A percentile compares a stretch with the other conserved stretches of the same genome.
phyloP scores from a whole-genome alignment of 2,329 filamentous ascomycete species.

The Cytospora schulzeri region DNA sequence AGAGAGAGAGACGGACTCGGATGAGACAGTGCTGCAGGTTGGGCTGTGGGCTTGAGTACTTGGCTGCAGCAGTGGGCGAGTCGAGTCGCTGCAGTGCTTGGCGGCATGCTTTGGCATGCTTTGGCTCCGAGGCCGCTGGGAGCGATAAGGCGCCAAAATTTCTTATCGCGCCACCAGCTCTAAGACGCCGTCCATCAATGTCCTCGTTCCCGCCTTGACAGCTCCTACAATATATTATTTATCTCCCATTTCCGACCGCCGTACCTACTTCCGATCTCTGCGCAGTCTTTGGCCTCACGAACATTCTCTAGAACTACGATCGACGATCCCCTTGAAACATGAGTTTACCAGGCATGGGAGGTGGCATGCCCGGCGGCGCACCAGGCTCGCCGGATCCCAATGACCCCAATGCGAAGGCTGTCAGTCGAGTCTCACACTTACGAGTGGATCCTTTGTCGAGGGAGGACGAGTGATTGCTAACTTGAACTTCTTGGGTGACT shows the following conservation, averaged over 20 bases:
- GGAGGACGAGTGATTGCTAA: neutral
- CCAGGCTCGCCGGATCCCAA: conserved; percentile 41
- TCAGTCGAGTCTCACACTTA: conserved; percentile 23
- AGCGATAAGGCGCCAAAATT: conserved; percentile 21
- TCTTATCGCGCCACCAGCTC: conserved; percentile 19
- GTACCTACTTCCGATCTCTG: neutral
- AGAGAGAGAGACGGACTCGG: no score
- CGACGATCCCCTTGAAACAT: conserved; percentile 33
- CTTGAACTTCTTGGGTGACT: conserved; percentile 2
- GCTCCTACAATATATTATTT: neutral
- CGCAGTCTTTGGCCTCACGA: neutral
- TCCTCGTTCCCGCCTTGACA: neutral
- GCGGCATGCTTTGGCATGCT: neutral
- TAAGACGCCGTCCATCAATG: neutral
- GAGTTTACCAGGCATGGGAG: conserved; percentile 41
- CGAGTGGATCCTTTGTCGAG: neutral
- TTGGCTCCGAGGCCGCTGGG: conserved; percentile 17
- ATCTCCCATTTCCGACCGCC: neutral
- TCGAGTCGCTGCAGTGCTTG: neutral
- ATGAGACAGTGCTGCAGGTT: no score
- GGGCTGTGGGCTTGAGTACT: neutral
- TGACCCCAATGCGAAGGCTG: conserved; percentile 51
- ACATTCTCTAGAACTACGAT: neutral
- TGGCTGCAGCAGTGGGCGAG: neutral
- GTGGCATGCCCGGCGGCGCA: conserved; percentile 30